Conservation (phyloP, 2,329 filamentous ascomycete species). For the Claviceps capensis region DNA sequence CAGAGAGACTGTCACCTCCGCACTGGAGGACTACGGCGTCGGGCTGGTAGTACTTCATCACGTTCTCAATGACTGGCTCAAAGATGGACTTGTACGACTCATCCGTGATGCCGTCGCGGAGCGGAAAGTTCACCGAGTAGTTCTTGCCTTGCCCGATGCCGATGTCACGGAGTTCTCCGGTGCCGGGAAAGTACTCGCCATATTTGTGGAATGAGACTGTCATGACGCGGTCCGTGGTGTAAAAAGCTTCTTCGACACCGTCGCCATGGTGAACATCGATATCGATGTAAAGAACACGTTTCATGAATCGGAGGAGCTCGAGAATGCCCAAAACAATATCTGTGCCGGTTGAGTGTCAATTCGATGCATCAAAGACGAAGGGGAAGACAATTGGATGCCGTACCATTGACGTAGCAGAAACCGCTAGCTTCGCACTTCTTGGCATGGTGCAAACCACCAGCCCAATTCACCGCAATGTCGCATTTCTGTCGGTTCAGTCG, state of each 20-base stretch:
- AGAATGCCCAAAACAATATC: slow-evolving; percentile 93
- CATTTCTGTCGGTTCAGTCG: slow-evolving; percentile 83
- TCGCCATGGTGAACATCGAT: slow-evolving; percentile 93
- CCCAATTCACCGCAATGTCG: slow-evolving; percentile 98
- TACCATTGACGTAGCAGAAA: slow-evolving; percentile 97
- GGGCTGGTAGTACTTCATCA: slow-evolving; percentile 79
- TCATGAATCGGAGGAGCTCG: slow-evolving; percentile 77
- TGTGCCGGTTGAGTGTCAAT: slow-evolving; percentile 23
- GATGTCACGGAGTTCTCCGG: slow-evolving; percentile 73
- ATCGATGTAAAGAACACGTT: slow-evolving; percentile 94
- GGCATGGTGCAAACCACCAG: slow-evolving; percentile 89
- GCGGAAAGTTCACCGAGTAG: slow-evolving; percentile 81
- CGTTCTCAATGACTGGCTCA: slow-evolving; percentile 72
- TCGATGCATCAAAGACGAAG: slow-evolving; percentile 2
- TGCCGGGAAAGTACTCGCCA: slow-evolving; percentile 90
- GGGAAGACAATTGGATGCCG: slow-evolving; percentile 15
- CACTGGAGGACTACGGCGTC: slow-evolving; percentile 92
- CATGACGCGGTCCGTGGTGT: slow-evolving; percentile 84
- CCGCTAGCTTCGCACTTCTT: slow-evolving; percentile 94
- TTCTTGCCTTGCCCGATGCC: slow-evolving; percentile 81
- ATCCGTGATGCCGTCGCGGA: slow-evolving; percentile 87
- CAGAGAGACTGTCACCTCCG: slow-evolving; percentile 86
- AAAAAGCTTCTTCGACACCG: slow-evolving; percentile 86
- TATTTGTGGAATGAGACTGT: slow-evolving; percentile 95
- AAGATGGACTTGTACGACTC: slow-evolving; percentile 82